Conservation (phyloP, 1,139 yeast genomes). For the Zygosaccharomyces pseudobailii region DNA sequence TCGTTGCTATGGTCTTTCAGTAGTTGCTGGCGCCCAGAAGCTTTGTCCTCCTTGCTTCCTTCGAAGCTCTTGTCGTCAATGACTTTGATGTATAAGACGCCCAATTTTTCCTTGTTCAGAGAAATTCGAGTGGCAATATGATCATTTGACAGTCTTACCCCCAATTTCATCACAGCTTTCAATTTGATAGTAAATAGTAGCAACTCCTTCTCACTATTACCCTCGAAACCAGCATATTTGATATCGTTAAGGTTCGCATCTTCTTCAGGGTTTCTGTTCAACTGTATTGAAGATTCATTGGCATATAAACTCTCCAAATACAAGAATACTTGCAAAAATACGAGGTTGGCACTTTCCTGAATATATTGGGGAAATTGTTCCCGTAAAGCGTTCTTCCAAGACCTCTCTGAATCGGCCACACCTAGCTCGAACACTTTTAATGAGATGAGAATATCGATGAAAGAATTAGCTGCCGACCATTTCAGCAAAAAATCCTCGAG, state of each 20-base stretch:
- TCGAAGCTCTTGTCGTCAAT: conserved; percentile 30
- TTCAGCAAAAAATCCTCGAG: conserved; percentile 13
- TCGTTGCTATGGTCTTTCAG: background rate
- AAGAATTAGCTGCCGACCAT: conserved; percentile 22
- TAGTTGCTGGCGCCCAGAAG: background rate
- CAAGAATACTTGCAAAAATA: conserved; percentile 32
- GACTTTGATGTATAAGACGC: conserved; percentile 35
- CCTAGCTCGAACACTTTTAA: conserved; percentile 31
- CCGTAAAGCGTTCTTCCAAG: conserved; percentile 21
- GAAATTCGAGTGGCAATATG: conserved; percentile 39
- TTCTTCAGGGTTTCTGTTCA: conserved; percentile 56
- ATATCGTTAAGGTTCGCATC: conserved; percentile 49
- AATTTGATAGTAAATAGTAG: conserved; percentile 50
- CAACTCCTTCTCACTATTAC: conserved; percentile 40
- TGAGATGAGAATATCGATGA: conserved; percentile 32
- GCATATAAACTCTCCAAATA: conserved; percentile 35
- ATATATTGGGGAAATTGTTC: conserved; percentile 19
- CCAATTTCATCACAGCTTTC: conserved; percentile 41
- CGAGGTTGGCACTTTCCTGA: conserved; percentile 17
- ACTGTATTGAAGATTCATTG: conserved; percentile 32
- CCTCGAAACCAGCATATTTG: conserved; percentile 23
- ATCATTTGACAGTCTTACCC: conserved; percentile 33
- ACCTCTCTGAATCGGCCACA: conserved; percentile 20
- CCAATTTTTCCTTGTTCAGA: conserved; percentile 47
- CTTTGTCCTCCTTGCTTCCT: conserved; percentile 6